These are phyloP conservation scores for Cercospora sesami DNA, from an alignment of 2,329 filamentous ascomycete genomes.

Conservation along the genomic window DNA sequence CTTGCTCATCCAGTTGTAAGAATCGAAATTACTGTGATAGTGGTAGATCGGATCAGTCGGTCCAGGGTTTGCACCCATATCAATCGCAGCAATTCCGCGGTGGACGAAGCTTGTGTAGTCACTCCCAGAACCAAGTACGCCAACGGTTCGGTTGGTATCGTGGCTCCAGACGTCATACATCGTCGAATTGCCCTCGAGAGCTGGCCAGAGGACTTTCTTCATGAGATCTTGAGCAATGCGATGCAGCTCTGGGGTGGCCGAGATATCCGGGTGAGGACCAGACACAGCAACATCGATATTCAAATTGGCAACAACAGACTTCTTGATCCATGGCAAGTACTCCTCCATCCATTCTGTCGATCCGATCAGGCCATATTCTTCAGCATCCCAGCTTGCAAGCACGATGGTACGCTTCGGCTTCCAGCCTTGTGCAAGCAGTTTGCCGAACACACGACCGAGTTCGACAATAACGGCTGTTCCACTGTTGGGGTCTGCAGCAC, in stretches of 20 bases:
- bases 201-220: constrained; percentile 53
- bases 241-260: constrained; percentile 72
- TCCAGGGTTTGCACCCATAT: constrained; percentile 44
- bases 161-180: constrained; percentile 50
- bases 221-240: constrained; percentile 67
- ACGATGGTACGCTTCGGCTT: constrained; percentile 53
- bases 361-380: constrained; percentile 44
- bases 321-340: constrained; percentile 49
- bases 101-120: constrained; percentile 53
- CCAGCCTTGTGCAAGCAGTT: constrained; percentile 52
- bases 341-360: constrained; percentile 54
- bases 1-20: constrained; percentile 54
- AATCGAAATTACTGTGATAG: constrained; percentile 52
- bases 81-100: constrained; percentile 42
- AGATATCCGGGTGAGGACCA: constrained; percentile 59
- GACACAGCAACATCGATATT: constrained; percentile 54
- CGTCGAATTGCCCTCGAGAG: constrained; percentile 39
- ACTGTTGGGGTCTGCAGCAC: constrained; percentile 55
- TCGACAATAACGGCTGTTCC: constrained; percentile 46
- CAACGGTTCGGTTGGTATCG: constrained; percentile 40
- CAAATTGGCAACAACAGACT: constrained; percentile 50
- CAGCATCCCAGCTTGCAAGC: constrained; percentile 47
- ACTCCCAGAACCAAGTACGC: constrained; percentile 48
- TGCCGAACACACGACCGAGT: constrained; percentile 52
- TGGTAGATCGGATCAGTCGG: constrained; percentile 45